Percentiles rank a stretch among this genome's conserved stretches.
These are phyloP conservation scores for Exophiala sp. DNA, from an alignment of 2,329 filamentous ascomycete genomes.

Conservation along the genomic window DNA sequence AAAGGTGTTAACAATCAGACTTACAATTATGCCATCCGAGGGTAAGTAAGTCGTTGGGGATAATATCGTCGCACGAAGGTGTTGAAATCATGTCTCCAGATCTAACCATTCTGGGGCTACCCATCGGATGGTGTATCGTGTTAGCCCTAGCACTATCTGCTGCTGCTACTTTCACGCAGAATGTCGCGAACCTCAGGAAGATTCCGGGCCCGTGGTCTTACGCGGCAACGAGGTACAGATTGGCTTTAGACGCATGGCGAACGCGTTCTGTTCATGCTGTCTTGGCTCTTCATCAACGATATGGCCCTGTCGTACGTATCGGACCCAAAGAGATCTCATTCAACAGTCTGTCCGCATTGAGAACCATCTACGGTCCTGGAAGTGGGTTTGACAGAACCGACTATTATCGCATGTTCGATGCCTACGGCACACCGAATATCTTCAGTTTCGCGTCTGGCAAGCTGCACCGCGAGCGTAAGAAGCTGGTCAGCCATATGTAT, in stretches of 20 bases:
- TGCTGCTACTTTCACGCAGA: background rate
- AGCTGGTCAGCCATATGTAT: constrained; percentile 47
- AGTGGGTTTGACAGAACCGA: constrained; percentile 48
- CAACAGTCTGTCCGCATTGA: constrained; percentile 44
- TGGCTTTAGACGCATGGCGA: constrained; percentile 24
- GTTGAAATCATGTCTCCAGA: constrained; percentile 69
- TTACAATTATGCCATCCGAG: background rate
- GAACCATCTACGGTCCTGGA: constrained; percentile 55
- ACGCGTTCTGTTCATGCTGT: constrained; percentile 21
- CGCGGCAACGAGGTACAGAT: constrained; percentile 18
- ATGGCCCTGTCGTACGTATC: constrained; percentile 49
- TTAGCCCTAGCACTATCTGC: constrained; percentile 5
- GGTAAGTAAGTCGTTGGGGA: constrained; percentile 61
- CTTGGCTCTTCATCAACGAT: constrained; percentile 42
- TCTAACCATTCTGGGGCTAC: constrained; percentile 67
- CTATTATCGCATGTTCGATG: constrained; percentile 58
- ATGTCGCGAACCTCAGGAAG: constrained; percentile 14
- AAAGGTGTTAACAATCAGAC: constrained; percentile 36
- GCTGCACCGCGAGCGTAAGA: constrained; percentile 51
- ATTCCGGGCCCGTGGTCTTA: constrained; percentile 24
- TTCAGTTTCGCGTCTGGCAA: constrained; percentile 49
- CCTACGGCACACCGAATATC: constrained; percentile 40
- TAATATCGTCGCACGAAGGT: background rate
- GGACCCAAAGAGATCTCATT: constrained; percentile 47
- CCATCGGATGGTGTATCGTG: constrained; percentile 10